Evolutionary conservation across 2,329 filamentous ascomycete genomes (phyloP).

Genomic region (Sarocladium kiliense): DNA sequence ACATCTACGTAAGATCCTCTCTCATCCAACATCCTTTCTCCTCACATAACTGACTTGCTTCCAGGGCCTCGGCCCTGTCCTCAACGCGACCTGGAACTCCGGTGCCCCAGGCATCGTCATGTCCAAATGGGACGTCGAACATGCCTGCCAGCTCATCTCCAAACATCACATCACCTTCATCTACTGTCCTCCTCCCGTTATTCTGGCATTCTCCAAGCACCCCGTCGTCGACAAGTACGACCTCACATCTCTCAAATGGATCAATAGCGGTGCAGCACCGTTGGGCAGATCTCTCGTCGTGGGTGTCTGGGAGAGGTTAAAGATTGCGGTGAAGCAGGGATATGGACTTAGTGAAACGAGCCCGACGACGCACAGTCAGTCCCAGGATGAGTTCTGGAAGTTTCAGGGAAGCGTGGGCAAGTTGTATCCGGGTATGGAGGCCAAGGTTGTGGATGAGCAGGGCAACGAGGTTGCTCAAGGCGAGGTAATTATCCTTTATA

Average conservation of each 20-base stretch:
- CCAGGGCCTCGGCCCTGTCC: slow-evolving; percentile 26
- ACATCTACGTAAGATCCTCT: slow-evolving; percentile 67
- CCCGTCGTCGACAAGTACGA: slow-evolving; percentile 77
- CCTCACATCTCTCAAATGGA: slow-evolving; percentile 70
- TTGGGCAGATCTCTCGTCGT: slow-evolving; percentile 76
- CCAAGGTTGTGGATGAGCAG: slow-evolving; percentile 70
- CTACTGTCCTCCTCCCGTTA: slow-evolving; percentile 80
- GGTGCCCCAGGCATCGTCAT: slow-evolving; percentile 70
- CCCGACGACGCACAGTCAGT: slow-evolving; percentile 70
- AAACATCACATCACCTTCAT: slow-evolving; percentile 68
- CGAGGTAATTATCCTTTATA: slow-evolving; percentile 24
- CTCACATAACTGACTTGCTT: neutral
- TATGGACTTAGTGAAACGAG: slow-evolving; percentile 88
- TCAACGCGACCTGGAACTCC: slow-evolving; percentile 36
- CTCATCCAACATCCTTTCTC: neutral
- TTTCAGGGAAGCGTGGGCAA: slow-evolving; percentile 74
- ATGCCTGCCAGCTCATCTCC: slow-evolving; percentile 73
- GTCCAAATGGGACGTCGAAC: slow-evolving; percentile 72
- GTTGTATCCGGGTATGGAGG: slow-evolving; percentile 72
- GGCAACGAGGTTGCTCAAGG: slow-evolving; percentile 51
- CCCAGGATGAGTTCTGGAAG: slow-evolving; percentile 69
- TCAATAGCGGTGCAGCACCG: slow-evolving; percentile 85
- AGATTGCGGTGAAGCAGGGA: slow-evolving; percentile 81
- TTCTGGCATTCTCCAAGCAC: slow-evolving; percentile 75
- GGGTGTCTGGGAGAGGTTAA: slow-evolving; percentile 66